phyloP scores from a whole-genome alignment of 495 filamentous ascomycete species.

The Daldinia grandis region DNA sequence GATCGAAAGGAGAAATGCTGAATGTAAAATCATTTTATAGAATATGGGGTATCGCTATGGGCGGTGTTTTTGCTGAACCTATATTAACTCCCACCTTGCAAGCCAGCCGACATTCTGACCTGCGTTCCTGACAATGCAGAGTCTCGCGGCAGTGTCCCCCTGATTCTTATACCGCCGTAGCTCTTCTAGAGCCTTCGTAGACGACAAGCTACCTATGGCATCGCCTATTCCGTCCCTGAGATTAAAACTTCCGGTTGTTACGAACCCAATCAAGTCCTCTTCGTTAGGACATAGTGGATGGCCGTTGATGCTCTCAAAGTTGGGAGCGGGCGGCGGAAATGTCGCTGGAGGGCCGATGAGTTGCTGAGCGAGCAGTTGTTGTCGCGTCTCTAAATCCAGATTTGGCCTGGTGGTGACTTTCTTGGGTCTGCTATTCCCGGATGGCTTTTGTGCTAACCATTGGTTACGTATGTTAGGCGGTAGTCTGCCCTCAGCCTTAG shows the following conservation, averaged over 20 bases:
- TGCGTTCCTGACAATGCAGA: constrained; percentile 83
- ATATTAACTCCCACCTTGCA: constrained; percentile 80
- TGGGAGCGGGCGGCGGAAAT: constrained; percentile 37
- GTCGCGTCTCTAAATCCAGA: constrained; percentile 52
- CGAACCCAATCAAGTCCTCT: constrained; percentile 86
- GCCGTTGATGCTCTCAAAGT: constrained; percentile 52
- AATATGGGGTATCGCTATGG: constrained; percentile 12
- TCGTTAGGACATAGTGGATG: constrained; percentile 75
- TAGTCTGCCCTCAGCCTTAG: constrained; percentile 24
- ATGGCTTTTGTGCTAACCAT: constrained; percentile 52
- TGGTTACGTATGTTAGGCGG: constrained; percentile 52
- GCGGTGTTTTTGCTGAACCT: not conserved
- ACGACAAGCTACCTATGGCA: constrained; percentile 75
- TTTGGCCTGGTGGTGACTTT: constrained; percentile 21
- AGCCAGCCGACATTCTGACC: constrained; percentile 81
- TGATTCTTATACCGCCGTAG: constrained; percentile 45
- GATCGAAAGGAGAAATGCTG: not conserved
- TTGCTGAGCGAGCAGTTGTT: constrained; percentile 61
- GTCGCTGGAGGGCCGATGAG: constrained; percentile 52
- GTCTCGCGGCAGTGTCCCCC: constrained; percentile 50
- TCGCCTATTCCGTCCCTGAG: constrained; percentile 78
- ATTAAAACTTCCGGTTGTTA: constrained; percentile 86
- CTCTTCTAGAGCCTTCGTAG: constrained; percentile 63
- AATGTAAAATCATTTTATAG: not conserved
- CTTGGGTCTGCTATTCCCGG: constrained; percentile 29